Conservation (phyloP, 108 stramenopile species). For the Cyclotella cryptica region DNA sequence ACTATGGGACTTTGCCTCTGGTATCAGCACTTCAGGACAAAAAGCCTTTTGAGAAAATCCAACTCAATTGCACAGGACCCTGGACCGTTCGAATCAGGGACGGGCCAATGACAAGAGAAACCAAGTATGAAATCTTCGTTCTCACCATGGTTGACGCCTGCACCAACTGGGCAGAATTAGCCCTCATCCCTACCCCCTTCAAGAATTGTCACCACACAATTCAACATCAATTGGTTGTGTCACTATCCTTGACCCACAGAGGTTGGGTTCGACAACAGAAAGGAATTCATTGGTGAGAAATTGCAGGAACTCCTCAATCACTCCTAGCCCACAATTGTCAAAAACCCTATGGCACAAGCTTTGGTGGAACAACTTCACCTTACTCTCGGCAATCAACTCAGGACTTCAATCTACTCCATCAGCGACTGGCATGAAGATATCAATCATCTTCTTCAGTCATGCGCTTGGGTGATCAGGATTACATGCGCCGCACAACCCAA, state of each 20-base stretch:
- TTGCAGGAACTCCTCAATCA: too few relatives aligned
- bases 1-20: conserved; percentile 6
- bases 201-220: too few relatives aligned
- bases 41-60: conserved; percentile 17
- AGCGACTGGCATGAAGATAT: too few relatives aligned
- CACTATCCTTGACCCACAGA: too few relatives aligned
- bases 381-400: background rate
- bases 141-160: conserved; percentile 13
- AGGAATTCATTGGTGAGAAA: too few relatives aligned
- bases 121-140: background rate
- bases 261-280: too few relatives aligned
- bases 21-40: conserved; percentile 5
- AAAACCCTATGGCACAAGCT: too few relatives aligned
- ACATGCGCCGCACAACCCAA: background rate
- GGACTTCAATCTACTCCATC: too few relatives aligned
- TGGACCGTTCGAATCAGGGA: background rate
- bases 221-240: too few relatives aligned
- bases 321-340: too few relatives aligned
- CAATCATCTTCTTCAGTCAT: background rate
- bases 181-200: too few relatives aligned
- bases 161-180: background rate
- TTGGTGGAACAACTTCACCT: conserved; percentile 58
- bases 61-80: conserved; percentile 16
- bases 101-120: too few relatives aligned
- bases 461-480: conserved; percentile 2